Base-by-base conservation (phyloP, 345 rosid species). In the Brassica rapa region DNA sequence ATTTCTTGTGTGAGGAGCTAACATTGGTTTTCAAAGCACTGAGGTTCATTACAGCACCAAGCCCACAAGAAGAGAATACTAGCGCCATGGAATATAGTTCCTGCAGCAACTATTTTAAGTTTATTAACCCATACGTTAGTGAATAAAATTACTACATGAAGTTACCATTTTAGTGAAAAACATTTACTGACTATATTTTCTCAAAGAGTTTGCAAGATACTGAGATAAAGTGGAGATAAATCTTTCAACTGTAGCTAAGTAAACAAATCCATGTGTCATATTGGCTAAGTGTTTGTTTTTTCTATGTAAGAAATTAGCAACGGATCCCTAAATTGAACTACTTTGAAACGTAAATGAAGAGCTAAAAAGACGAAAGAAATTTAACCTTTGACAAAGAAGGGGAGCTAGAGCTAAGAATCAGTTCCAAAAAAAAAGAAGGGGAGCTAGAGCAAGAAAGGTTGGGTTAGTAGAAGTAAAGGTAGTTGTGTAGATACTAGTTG, bases 21-120 rank as follows among this genome's bases (percentile, higher is more conserved):
- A 60, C 63, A 11, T 60, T 24, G 33, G 63, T 60, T 60, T 24
- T 60, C 8, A 60, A 60, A 60, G 63, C 63, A 24, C 33, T 11
- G 32, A 60, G 1, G 32, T 60, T 24, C 6, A 60, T 25, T 14
- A 24, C 15, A 60, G 63, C 33, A 60, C 63, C 33, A 24, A 24
- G 15, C 6, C 63, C 63, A 25, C 33, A 60, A 60, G 63, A 25
- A 24, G 15, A 60, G 63, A 24, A 27, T 60, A 60, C 29, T 27
- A 24, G 32, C 32, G 63, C 63, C 63, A 60, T 60, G 33, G 15
- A 10, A 4, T 56, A 19, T 24, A 60, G 63, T 60, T 60, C 32
- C 63, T 71, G 73, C 69, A 83, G 55, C 33, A 14, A 57, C 16
- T 29, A 66, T 12, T 68, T 41, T n/a, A n/a, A 62, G 24, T 63